Evolutionary conservation across 2,329 filamentous ascomycete genomes (phyloP).

Genomic region (Dothideomycetidae sp.): DNA sequence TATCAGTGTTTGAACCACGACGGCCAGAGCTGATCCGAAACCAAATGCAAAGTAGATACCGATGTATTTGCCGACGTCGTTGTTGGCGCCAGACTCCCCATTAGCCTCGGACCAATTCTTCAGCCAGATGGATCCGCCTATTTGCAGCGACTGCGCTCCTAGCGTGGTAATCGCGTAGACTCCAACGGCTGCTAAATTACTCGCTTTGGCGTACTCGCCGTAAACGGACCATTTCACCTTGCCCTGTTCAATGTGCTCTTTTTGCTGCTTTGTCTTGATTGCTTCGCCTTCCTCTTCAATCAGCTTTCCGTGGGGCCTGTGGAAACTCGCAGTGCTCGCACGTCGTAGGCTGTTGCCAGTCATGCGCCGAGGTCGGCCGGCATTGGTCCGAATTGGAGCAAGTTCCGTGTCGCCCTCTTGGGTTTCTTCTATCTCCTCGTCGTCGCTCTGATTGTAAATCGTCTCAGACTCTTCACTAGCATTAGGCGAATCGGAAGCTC

Average conservation of each 20-base stretch:
- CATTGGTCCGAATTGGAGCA: conserved; percentile 51
- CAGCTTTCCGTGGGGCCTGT: conserved; percentile 68
- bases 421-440: conserved; percentile 42
- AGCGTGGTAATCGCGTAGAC: conserved; percentile 68
- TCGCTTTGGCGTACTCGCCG: conserved; percentile 83
- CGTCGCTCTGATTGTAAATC: conserved; percentile 37
- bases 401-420: conserved; percentile 65
- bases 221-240: conserved; percentile 98
- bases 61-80: conserved; percentile 73
- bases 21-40: conserved; percentile 68
- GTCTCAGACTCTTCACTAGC: conserved; percentile 53
- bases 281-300: conserved; percentile 61
- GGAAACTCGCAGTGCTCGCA: conserved; percentile 84
- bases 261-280: conserved; percentile 67
- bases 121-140: conserved; percentile 80
- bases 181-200: conserved; percentile 69
- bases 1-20: conserved; percentile 83
- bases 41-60: conserved; percentile 94
- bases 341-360: conserved; percentile 74
- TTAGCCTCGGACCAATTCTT: conserved; percentile 85
- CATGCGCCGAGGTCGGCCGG: conserved; percentile 40
- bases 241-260: conserved; percentile 83
- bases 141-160: conserved; percentile 65
- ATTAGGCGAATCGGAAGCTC: conserved; percentile 35
- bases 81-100: conserved; percentile 50